Percentiles rank a stretch among this genome's conserved stretches.
Evolutionary conservation across 495 filamentous ascomycete genomes (phyloP).

Genomic region (Penicillium turbatum): DNA sequence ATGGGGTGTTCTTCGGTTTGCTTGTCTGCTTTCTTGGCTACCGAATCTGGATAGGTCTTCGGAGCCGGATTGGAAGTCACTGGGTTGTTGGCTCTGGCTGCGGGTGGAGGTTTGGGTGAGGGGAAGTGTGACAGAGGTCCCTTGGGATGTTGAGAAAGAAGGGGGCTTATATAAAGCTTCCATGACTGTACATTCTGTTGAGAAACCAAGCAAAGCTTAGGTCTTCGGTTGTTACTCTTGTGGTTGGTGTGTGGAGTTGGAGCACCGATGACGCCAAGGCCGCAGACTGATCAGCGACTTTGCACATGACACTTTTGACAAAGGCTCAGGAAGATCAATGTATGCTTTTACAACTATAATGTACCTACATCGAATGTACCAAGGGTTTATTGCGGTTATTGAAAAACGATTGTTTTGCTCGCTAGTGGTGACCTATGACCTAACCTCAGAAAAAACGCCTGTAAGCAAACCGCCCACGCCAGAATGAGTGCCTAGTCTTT

Average conservation of each 20-base stretch:
- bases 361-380: neutral
- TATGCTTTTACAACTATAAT: neutral
- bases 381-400: neutral
- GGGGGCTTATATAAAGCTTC: constrained; percentile 16
- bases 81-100: constrained; percentile 13
- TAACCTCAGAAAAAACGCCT: constrained; percentile 16
- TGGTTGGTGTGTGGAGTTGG: neutral
- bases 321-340: too few relatives aligned
- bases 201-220: neutral
- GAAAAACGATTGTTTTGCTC: constrained; percentile 8
- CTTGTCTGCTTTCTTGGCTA: neutral
- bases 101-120: constrained; percentile 11
- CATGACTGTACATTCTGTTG: constrained; percentile 19
- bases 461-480: constrained; percentile 11
- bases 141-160: neutral
- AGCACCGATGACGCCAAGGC: constrained; percentile 9
- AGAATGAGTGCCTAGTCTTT: constrained; percentile 5
- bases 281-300: neutral
- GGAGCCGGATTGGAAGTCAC: constrained; percentile 11
- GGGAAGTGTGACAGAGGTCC: constrained; percentile 2
- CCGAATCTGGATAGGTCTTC: constrained; percentile 19
- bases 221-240: neutral
- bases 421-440: constrained; percentile 11
- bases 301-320: neutral
- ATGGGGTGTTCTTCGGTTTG: neutral